Evolutionary conservation across 495 filamentous ascomycete species (phyloP).

Genomic region (Aspergillus ostianus): DNA sequence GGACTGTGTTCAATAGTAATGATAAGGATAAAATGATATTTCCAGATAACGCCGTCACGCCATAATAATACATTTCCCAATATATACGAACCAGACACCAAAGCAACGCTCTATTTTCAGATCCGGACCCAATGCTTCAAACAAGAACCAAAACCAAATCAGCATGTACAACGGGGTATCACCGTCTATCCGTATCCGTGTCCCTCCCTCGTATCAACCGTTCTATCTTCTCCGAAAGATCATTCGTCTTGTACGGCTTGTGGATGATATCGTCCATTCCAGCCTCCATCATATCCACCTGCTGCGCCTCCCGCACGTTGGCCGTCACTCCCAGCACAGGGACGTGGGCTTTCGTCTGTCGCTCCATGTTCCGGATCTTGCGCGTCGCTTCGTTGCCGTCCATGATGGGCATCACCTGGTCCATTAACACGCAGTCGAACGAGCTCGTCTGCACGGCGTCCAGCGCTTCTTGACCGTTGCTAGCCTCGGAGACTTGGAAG

Average conservation of each 20-base stretch:
- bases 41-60: too few relatives aligned
- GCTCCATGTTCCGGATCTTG: conserved; percentile 63
- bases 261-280: conserved; percentile 81
- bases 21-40: too few relatives aligned
- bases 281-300: conserved; percentile 59
- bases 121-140: neutral
- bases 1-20: too few relatives aligned
- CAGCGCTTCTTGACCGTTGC: conserved; percentile 74
- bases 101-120: neutral
- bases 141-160: neutral
- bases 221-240: conserved; percentile 66
- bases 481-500: conserved; percentile 65
- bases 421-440: conserved; percentile 69
- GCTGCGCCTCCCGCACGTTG: conserved; percentile 68
- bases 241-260: conserved; percentile 74
- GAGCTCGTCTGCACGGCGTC: conserved; percentile 35
- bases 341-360: conserved; percentile 47
- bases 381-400: conserved; percentile 69
- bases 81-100: neutral
- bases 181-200: neutral
- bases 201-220: conserved; percentile 7
- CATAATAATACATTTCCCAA: neutral
- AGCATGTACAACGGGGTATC: neutral
- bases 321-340: conserved; percentile 78
- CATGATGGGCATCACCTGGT: conserved; percentile 85